Evolutionary conservation across 345 rosid species (phyloP), one percentile per base, ranked within the genome.

Genomic region (Leavenworthia alabamica): DNA sequence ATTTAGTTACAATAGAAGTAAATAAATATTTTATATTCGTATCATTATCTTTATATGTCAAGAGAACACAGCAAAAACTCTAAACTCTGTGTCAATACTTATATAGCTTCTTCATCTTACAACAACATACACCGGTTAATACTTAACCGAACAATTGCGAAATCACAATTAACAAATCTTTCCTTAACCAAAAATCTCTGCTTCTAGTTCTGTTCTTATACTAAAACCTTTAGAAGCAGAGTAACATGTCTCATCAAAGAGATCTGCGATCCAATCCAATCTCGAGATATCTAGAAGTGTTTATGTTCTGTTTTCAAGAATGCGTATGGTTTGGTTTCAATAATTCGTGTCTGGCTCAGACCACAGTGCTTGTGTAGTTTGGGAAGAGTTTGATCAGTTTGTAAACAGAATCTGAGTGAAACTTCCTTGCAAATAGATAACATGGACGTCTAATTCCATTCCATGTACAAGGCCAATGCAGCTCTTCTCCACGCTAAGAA

Each of bases 371-470:
- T 4, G 90, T 81, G 75, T 88, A 85, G 60, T 88, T 90, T 59
- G 91, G 79, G 78, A 88, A 88, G 59, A 87, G 83, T 31, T 77
- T 78, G 75, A 88, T 51, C 75, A 94, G 70, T 54, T 75, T 83
- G 73, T 86, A 80, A 7, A 86, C 72, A 39, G 99, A 75, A 50
- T 84, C 85, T 0, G 90, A 82, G 42, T 82, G 71, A 75, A 94
- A 90, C 78, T 90, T 94, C 83, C 99, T 80, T 0, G 97, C 99
- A 13, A 94, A 94, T 33, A 94, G 79, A 82, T 87, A 86, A 46
- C 99, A 94, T 0, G 99, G 99, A 24, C 96, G 83, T 68, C 75
- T 80, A 49, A 83, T 89, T 22, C 99, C 99, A 15, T 94, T 94
- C 99, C 99, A 94, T 15, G 77, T 57, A 71, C 99, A 94, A 15